Percentiles rank a stretch among this genome's conserved stretches.
Evolutionary conservation across 2,329 filamentous ascomycete genomes (phyloP).

Genomic region (Teratosphaeria pseudoeucalypti): DNA sequence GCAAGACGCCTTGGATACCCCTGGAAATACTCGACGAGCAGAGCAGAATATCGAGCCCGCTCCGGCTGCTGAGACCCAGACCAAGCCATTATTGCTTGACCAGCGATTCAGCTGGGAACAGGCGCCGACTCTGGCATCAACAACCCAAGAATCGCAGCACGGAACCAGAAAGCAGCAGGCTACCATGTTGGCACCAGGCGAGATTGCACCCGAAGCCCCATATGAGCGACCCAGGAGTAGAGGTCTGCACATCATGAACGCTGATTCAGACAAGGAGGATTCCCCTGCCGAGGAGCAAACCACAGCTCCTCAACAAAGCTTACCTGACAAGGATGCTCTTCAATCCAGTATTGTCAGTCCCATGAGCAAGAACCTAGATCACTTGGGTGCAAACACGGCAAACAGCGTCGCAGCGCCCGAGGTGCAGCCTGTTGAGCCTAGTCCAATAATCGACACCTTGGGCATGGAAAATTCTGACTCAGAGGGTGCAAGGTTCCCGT

Average conservation of each 20-base stretch:
- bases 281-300: slow-evolving; percentile 8
- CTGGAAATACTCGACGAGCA: slow-evolving; percentile 13
- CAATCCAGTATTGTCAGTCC: slow-evolving; percentile 8
- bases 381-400: slow-evolving; percentile 2
- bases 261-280: slow-evolving; percentile 22
- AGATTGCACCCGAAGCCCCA: slow-evolving; percentile 18
- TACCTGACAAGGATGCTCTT: background rate
- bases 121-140: slow-evolving; percentile 1
- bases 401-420: slow-evolving; percentile 6
- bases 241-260: slow-evolving; percentile 36
- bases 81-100: slow-evolving; percentile 13
- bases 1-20: slow-evolving; percentile 21
- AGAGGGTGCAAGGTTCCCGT: background rate
- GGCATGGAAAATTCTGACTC: background rate
- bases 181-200: slow-evolving; percentile 4
- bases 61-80: slow-evolving; percentile 10
- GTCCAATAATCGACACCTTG: slow-evolving; percentile 12
- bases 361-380: slow-evolving; percentile 12
- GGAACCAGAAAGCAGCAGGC: background rate
- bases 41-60: slow-evolving; percentile 18
- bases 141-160: background rate
- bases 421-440: slow-evolving; percentile 11
- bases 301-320: background rate
- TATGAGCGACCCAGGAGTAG: slow-evolving; percentile 23
- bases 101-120: slow-evolving; percentile 30